Base-by-base conservation (phyloP, 805 yeast species). In the Danielia reshetovae region DNA sequence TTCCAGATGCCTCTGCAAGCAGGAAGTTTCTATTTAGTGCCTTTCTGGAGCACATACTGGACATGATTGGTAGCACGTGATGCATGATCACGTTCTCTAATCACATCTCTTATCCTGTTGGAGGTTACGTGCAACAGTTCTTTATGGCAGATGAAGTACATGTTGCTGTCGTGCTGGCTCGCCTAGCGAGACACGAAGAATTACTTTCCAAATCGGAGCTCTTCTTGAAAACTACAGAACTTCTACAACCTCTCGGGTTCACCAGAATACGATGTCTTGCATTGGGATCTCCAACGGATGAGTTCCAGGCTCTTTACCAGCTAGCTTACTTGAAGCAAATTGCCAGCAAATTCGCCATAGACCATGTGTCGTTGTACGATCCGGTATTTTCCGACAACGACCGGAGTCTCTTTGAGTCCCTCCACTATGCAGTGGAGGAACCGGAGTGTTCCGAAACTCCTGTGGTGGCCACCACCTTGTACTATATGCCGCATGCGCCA, bases 401-500 rank as follows among this genome's bases (percentile, higher is more conserved):
- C 45, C 28, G 35, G 8, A 48, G 43, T 4, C 47, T 63, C 1
- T 35, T 66, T 2, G 54, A 29, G 5, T 32, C 37, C 9, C 32
- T 36, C 11, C 32, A 35, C 18, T 52, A 31, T 30, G 23, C 37
- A 2, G 51, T 52, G 2, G 50, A 53, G 38, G 47, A 43, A 4
- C 4, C 7, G 7, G 25, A 8, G 9, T 19, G 22, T 9, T 19
- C 22, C 9, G 22, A 19, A 7, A 7, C 9, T 7, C 15, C 41
- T 51, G 15, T 46, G 36, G 12, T 30, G 35, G 11, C 30, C 21
- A 12, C 13, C 1, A 60, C 68, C 0, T 55, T 85, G 2, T 81
- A 63, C 52, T 84, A 75, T 49, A 64, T 85, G 30, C 94, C 94
- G 0, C 95, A 85, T 59, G 90, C 89, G 0, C 85, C 87, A 1